phyloP scores from a whole-genome alignment of 768 basidiomycete species.

The Amanita rimosa region DNA sequence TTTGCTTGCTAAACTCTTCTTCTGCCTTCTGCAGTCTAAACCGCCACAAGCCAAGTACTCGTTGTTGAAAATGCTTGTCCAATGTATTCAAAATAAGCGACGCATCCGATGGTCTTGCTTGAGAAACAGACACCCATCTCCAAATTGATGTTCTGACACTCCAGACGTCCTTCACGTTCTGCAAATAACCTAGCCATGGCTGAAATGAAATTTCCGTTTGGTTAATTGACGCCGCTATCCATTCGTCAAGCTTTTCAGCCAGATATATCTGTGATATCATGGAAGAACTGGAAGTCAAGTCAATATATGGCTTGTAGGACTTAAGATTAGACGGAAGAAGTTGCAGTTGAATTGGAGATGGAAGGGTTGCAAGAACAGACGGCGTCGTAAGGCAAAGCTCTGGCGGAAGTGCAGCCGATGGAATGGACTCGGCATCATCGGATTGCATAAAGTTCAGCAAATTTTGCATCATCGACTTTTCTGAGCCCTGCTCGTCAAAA shows the following conservation, averaged over 20 bases:
- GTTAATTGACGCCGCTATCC: conserved; percentile 48
- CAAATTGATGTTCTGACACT: conserved; percentile 42
- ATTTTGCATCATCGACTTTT: conserved; percentile 37
- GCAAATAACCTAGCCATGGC: conserved; percentile 48
- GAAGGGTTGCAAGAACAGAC: conserved; percentile 54
- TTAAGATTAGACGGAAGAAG: conserved; percentile 62
- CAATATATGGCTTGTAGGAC: conserved; percentile 80
- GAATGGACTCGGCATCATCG: conserved; percentile 22
- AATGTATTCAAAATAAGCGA: conserved; percentile 29
- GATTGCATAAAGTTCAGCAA: conserved; percentile 56
- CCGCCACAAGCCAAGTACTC: conserved; percentile 52
- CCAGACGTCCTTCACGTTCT: conserved; percentile 63
- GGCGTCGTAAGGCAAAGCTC: conserved; percentile 59
- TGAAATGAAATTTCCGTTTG: conserved; percentile 33
- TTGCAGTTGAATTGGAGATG: conserved; percentile 75
- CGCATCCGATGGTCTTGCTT: conserved; percentile 39
- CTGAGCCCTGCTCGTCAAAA: conserved; percentile 30
- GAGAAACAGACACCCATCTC: conserved; percentile 32
- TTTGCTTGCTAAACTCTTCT: conserved; percentile 30
- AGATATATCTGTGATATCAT: conserved; percentile 33
- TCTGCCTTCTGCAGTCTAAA: conserved; percentile 30
- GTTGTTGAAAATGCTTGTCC: conserved; percentile 41
- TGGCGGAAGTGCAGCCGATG: neutral
- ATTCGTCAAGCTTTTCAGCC: conserved; percentile 37
- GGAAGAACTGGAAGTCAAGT: conserved; percentile 49